These are phyloP conservation scores for Stentor roeselii DNA, from an alignment of 73 alveolate species.

Conservation along the genomic window DNA sequence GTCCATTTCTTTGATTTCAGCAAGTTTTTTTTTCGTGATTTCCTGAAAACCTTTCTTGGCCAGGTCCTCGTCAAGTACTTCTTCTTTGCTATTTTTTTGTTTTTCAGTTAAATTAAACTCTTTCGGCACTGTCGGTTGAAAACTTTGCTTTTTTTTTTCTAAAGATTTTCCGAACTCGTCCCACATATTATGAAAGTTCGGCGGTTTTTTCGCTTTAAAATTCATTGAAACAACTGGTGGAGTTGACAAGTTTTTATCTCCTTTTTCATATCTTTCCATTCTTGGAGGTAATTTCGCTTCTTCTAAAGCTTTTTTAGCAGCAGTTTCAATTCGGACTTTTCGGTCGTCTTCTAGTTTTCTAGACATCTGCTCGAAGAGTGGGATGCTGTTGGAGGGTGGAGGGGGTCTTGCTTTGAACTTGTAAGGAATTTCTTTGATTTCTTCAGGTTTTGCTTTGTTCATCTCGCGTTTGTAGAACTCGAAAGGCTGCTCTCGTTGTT, in stretches of 20 bases:
- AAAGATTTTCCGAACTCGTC: slow-evolving; percentile 59
- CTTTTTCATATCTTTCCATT: slow-evolving; percentile 84
- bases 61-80: slow-evolving; percentile 63
- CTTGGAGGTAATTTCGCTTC: slow-evolving; percentile 84
- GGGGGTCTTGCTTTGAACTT: slow-evolving; percentile 26
- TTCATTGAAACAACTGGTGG: slow-evolving; percentile 43
- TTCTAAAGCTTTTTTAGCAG: slow-evolving; percentile 70
- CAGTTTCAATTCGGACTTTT: slow-evolving; percentile 62
- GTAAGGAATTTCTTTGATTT: slow-evolving; percentile 15
- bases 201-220: slow-evolving; percentile 65
- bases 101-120: slow-evolving; percentile 68
- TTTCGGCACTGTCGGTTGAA: slow-evolving; percentile 59
- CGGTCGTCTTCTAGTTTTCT: slow-evolving; percentile 53
- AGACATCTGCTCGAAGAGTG: slow-evolving; percentile 57
- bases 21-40: slow-evolving; percentile 49
- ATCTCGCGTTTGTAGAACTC: slow-evolving; percentile 52
- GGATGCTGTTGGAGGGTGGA: slow-evolving; percentile 46
- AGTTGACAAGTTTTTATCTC: slow-evolving; percentile 56
- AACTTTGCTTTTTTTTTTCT: slow-evolving; percentile 63
- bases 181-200: slow-evolving; percentile 70
- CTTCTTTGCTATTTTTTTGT: slow-evolving; percentile 44
- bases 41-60: slow-evolving; percentile 51
- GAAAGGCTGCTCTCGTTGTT: slow-evolving; percentile 51
- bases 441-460: slow-evolving; percentile 28
- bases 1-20: slow-evolving; percentile 36